phyloP scores from a whole-genome alignment of 257 asterid species.

The Solanum sejunctum region DNA sequence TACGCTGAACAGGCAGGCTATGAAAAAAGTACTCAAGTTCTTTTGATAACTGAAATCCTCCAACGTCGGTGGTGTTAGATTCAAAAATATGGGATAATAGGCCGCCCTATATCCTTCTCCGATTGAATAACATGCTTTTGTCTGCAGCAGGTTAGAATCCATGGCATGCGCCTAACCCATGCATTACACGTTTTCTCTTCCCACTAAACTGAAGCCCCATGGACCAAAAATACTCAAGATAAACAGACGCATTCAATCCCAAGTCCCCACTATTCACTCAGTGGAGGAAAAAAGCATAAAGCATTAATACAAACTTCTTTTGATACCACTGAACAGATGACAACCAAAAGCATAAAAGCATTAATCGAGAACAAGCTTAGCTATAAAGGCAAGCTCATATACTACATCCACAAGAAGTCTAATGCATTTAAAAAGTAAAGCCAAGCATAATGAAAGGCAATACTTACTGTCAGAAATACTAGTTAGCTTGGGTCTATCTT shows the following conservation, averaged over 20 bases:
- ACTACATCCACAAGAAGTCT: neutral
- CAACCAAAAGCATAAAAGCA: neutral
- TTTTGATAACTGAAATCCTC: neutral
- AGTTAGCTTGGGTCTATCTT: constrained; percentile 67
- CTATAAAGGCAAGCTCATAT: neutral
- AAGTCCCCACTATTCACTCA: neutral
- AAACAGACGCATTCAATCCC: neutral
- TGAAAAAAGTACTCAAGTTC: neutral
- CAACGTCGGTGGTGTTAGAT: neutral
- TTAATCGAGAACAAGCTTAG: neutral
- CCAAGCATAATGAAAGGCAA: constrained; percentile 1
- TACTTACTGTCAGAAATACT: constrained; percentile 77
- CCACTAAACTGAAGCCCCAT: neutral
- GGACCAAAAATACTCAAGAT: neutral
- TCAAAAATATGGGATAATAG: neutral
- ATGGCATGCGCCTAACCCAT: neutral
- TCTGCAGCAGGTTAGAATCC: neutral
- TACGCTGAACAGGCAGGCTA: neutral
- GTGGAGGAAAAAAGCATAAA: neutral
- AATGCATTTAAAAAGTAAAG: neutral
- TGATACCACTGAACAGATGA: neutral
- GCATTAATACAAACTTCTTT: neutral
- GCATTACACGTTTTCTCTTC: neutral
- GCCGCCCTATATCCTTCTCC: neutral
- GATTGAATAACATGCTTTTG: neutral